Evolutionary conservation across 306 rosid genomes (phyloP).

Genomic region (Cucurbita ficifolia): DNA sequence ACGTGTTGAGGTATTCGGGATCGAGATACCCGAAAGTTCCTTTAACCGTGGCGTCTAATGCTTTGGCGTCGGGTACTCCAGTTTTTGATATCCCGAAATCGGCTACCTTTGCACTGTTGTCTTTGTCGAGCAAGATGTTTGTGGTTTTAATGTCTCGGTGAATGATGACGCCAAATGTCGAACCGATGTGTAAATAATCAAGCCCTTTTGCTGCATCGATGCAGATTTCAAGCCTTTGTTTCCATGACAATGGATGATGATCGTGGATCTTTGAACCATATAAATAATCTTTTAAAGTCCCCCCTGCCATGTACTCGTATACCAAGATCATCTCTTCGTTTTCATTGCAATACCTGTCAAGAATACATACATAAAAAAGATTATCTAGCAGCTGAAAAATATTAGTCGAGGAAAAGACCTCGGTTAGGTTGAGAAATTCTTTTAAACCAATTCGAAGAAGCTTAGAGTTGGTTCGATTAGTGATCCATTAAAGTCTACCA

Average conservation of each 20-base stretch:
- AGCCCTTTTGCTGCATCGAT: slow-evolving; percentile 11
- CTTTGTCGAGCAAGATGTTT: slow-evolving; percentile 4
- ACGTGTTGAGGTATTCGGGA: neutral
- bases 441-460: too few species aligned
- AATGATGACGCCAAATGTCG: neutral
- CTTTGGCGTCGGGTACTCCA: neutral
- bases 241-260: neutral
- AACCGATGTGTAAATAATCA: neutral
- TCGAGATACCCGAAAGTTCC: neutral
- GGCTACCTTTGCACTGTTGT: neutral
- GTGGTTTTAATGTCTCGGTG: slow-evolving; percentile 13
- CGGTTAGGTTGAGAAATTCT: too few species aligned
- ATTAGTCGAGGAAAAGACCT: too few species aligned
- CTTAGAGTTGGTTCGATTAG: too few species aligned
- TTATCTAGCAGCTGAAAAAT: too few species aligned
- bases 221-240: slow-evolving; percentile 6
- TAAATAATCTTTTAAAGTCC: slow-evolving; percentile 5
- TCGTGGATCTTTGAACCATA: neutral
- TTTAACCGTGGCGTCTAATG: neutral
- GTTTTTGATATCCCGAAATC: slow-evolving; percentile 7
- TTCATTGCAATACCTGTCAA: neutral
- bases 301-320: slow-evolving; percentile 11
- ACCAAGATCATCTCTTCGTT: slow-evolving; percentile 5
- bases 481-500: too few species aligned
- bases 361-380: too few species aligned